Evolutionary conservation across 1,284 basidiomycete species (phyloP).

Genomic region (Leucoagaricus sp.): DNA sequence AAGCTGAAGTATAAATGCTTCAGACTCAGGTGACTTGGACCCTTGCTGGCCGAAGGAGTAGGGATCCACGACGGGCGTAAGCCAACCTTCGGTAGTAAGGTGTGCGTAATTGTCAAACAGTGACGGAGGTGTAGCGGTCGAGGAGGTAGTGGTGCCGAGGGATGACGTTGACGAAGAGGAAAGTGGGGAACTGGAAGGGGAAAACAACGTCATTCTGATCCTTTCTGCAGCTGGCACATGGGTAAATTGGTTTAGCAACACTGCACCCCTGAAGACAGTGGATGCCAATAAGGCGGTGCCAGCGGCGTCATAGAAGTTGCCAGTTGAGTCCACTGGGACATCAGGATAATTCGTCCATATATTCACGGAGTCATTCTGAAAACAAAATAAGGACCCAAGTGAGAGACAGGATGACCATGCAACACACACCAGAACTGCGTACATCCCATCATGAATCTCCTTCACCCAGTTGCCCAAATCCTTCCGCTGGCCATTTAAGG

Average conservation of each 20-base stretch:
- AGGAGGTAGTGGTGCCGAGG: neutral
- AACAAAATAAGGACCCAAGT: slow-evolving; percentile 35
- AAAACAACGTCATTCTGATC: slow-evolving; percentile 51
- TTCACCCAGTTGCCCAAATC: slow-evolving; percentile 69
- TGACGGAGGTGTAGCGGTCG: slow-evolving; percentile 14
- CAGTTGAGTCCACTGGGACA: slow-evolving; percentile 32
- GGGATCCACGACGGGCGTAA: slow-evolving; percentile 75
- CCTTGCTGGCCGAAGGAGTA: slow-evolving; percentile 52
- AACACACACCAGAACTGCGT: slow-evolving; percentile 49
- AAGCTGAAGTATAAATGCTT: slow-evolving; percentile 75
- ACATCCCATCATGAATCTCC: slow-evolving; percentile 78
- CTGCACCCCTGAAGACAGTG: slow-evolving; percentile 71
- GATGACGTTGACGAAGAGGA: slow-evolving; percentile 10
- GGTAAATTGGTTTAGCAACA: slow-evolving; percentile 50
- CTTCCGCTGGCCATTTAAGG: slow-evolving; percentile 53
- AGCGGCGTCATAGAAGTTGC: slow-evolving; percentile 75
- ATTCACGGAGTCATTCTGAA: slow-evolving; percentile 45
- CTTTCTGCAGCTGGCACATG: slow-evolving; percentile 61
- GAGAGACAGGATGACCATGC: slow-evolving; percentile 13
- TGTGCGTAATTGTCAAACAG: slow-evolving; percentile 36
- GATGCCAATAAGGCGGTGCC: slow-evolving; percentile 78
- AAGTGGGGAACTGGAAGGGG: slow-evolving; percentile 19
- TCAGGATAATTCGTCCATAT: slow-evolving; percentile 77
- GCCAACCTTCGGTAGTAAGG: slow-evolving; percentile 58
- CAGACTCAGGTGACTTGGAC: slow-evolving; percentile 51